Evolutionary conservation across 331 rosid species (phyloP).

Genomic region (Erythrophleum ivorense): DNA sequence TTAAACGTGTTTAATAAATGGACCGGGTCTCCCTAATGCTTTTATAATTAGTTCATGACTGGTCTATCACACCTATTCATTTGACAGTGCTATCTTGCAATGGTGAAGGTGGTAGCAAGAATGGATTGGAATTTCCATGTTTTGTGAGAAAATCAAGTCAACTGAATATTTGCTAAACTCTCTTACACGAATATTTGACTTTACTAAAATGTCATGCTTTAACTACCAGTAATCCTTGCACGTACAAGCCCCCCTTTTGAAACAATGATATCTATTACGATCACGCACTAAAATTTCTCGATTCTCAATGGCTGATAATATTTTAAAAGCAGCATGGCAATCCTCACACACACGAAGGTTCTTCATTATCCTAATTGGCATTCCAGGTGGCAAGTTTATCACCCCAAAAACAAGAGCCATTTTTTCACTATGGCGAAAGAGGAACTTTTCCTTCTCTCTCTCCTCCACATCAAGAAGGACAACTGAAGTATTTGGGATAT

Average conservation of each 20-base stretch:
- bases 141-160: neutral
- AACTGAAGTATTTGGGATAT: conserved; percentile 25
- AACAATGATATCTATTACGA: conserved; percentile 29
- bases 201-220: too few relatives aligned
- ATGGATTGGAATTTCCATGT: neutral
- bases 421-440: conserved; percentile 27
- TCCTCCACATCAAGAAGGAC: conserved; percentile 31
- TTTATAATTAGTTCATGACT: too few relatives aligned
- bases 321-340: conserved; percentile 27
- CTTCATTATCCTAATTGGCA: conserved; percentile 33
- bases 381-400: conserved; percentile 4
- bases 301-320: conserved; percentile 16
- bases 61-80: too few relatives aligned
- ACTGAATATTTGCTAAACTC: neutral
- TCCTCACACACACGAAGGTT: conserved; percentile 32
- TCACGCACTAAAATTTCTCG: conserved; percentile 30
- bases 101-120: too few relatives aligned
- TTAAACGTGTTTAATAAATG: too few relatives aligned
- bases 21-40: too few relatives aligned
- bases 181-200: neutral
- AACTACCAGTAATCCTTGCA: conserved; percentile 25
- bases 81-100: too few relatives aligned
- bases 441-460: conserved; percentile 21
- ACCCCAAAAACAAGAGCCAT: conserved; percentile 17
- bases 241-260: conserved; percentile 9